phyloP scores from a whole-genome alignment of 805 yeast genomes.

The Candida maesae region DNA sequence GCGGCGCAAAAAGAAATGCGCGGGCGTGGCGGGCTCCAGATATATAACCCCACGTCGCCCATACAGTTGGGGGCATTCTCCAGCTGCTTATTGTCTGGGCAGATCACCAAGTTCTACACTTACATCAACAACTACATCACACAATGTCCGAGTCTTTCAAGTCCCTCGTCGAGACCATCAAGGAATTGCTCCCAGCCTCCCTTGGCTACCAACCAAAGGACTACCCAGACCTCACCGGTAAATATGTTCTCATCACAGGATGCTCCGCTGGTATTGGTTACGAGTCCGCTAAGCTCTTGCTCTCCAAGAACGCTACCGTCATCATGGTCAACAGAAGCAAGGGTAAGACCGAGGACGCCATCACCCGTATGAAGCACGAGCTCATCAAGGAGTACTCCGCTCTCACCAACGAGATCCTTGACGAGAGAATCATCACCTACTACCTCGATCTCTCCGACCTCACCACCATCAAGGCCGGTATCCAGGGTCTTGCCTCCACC shows the following conservation, averaged over 20 bases:
- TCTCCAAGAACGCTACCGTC: constrained; percentile 32
- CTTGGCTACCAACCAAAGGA: constrained; percentile 29
- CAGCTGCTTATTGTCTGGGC: too few species aligned
- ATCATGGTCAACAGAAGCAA: constrained; percentile 36
- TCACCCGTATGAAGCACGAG: constrained; percentile 27
- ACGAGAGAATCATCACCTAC: constrained; percentile 23
- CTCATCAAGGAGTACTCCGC: constrained; percentile 18
- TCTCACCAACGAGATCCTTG: constrained; percentile 10
- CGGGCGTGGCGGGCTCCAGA: too few species aligned
- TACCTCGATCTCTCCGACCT: constrained; percentile 38
- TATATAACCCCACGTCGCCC: too few species aligned
- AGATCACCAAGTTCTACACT: too few species aligned
- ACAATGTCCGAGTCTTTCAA: constrained; percentile 1
- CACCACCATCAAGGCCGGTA: constrained; percentile 32
- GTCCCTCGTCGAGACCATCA: constrained; percentile 3
- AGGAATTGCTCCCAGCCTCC: constrained; percentile 17
- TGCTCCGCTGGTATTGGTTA: constrained; percentile 34
- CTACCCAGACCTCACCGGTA: constrained; percentile 28
- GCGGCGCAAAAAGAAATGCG: too few species aligned
- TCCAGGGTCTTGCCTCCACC: constrained; percentile 17
- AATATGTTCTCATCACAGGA: constrained; percentile 31
- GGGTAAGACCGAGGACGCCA: constrained; percentile 30
- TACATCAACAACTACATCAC: background rate
- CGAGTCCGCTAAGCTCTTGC: constrained; percentile 31
- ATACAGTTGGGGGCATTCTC: too few species aligned